Conservation (phyloP, 2,329 filamentous ascomycete genomes). For the Diaporthe humulicola region DNA sequence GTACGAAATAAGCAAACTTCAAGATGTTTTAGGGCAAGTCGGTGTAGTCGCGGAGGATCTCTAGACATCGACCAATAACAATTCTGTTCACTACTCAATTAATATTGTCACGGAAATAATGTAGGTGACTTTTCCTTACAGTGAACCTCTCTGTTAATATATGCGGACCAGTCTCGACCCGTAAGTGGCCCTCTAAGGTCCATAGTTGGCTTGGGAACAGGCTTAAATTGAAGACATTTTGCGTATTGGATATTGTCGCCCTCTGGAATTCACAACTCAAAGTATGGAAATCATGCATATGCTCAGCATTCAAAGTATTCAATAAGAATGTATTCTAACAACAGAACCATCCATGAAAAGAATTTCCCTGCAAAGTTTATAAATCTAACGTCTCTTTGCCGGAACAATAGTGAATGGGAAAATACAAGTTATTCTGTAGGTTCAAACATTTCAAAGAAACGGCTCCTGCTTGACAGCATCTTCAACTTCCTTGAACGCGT, state of each 20-base stretch:
- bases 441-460: background rate
- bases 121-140: background rate
- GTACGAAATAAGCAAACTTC: slow-evolving; percentile 45
- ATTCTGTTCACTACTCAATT: background rate
- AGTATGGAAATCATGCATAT: too few relatives aligned
- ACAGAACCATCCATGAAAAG: too few relatives aligned
- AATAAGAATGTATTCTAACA: background rate
- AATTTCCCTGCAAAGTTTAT: background rate
- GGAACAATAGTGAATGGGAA: background rate
- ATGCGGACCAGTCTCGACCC: too few relatives aligned
- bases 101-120: background rate
- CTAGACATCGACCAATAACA: background rate
- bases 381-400: background rate
- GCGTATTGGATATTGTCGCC: too few relatives aligned
- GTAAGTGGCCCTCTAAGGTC: too few relatives aligned
- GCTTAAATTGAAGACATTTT: too few relatives aligned
- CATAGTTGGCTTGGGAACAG: background rate
- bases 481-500: slow-evolving; percentile 69
- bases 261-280: too few relatives aligned
- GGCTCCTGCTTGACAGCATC: slow-evolving; percentile 44
- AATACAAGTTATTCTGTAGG: background rate
- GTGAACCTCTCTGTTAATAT: background rate
- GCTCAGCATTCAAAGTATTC: background rate
- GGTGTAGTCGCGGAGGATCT: background rate
- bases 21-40: slow-evolving; percentile 21